Base-by-base conservation (phyloP, 805 yeast species). In the Clavispora phyllophila region DNA sequence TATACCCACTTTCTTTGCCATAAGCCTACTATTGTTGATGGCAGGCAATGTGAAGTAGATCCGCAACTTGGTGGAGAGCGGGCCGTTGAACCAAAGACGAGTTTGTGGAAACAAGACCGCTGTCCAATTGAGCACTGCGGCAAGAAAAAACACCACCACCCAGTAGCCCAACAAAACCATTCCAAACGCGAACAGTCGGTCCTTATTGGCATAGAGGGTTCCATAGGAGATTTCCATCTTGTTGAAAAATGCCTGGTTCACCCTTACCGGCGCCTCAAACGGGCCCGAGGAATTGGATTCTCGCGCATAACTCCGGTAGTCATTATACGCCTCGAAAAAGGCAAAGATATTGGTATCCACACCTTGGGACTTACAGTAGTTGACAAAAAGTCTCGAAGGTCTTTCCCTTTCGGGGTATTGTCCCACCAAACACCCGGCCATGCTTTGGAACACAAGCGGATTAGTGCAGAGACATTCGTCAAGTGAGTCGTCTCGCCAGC, bases 271-370 rank as follows among this genome's bases (percentile, higher is more conserved):
- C 20, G 36, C 43, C 29, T 49, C 51, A 2, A 56, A 48, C 8
- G 48, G 44, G 6, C 31, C 36, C 3, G 45, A 18, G 5, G 36
- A 35, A 19, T 43, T 29, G 18, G 35, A 43, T 6, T 46, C 47
- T 24, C 41, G 18, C 17, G 37, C 19, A 25, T 35, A 37, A 5
- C 39, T 39, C 39, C 56, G 59, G 44, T 53, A 36, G n/a, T 25
- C 23, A 13, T 37, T 8, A 9, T 26, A 19, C 9, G 19, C 26
- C 9, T 82, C 87, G 42, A 9, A 15, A 13, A 88, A 68, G 1
- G 95, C 83, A 35, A 96, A 95, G 37, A 86, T 67, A 1, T 95
- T 86, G 52, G 82, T 73, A 54, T 71, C 68, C 39, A 78, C 72
- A 17, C 26, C 24, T 10, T 27, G 29, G 7, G 19, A 15, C 5